Base-by-base conservation (phyloP, 768 basidiomycete species). In the Inosperma sp. region DNA sequence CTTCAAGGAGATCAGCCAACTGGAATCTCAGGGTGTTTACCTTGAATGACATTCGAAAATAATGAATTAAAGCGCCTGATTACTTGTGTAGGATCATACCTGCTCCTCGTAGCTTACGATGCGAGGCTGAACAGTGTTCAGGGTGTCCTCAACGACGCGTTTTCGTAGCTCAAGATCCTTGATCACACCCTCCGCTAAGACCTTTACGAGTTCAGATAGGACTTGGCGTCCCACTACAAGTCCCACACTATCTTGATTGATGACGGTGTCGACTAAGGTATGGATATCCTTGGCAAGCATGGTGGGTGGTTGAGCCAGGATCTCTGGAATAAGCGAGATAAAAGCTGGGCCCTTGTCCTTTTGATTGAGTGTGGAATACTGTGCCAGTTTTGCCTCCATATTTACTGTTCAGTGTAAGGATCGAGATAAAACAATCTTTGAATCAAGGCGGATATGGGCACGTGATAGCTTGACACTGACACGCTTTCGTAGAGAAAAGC, bases 101-200 rank as follows among this genome's bases (percentile, higher is more conserved):
- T 96, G 93, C 68, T 97, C 93, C 65, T 99, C 95, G 61, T 90
- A 95, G 65, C 86, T 93, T 55, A 90, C 91, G 58, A 93, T 79
- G 49, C 89, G 77, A 16, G 87, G 82, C 64, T 91, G 84, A 31
- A 88, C 71, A 26, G 80, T 76, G 16, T 73, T 70, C 27, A 96
- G 74, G 0, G 87, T 84, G 34, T 85, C 83, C 64, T 90, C 76
- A 7, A 96, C 82, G 34, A 94, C 77, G 49, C 76, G 75, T 65
- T 88, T 88, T 59, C 80, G 79, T 13, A 81, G 61, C 8, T 83
- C 82, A 12, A 72, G 60, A 58, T 81, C 70, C 37, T 76, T 69
- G 58, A 86, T 72, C 2, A 62, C 66, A 25, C 79, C 80, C 31
- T 81, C 79, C 19, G 73, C 76, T 26, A 93, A 72, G 47, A 73